Conservation (phyloP, 306 rosid genomes). For the Nissolia schottii region DNA sequence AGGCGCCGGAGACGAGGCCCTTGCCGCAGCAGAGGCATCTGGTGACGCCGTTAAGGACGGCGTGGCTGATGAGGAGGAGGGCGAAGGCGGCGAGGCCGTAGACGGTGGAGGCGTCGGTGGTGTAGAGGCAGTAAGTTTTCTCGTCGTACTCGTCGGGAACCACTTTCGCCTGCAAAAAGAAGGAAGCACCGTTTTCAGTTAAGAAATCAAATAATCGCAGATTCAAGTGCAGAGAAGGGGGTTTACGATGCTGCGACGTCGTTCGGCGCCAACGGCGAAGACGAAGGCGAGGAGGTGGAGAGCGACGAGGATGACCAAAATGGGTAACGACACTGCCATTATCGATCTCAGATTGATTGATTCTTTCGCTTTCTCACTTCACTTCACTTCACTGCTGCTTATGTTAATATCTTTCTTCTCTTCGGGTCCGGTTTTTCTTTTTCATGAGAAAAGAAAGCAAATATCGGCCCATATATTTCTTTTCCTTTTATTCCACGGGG, state of each 20-base stretch:
- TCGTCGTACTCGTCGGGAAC: slow-evolving; percentile 75
- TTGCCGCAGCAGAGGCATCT: slow-evolving; percentile 91
- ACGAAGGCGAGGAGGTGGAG: slow-evolving; percentile 87
- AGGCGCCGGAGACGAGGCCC: slow-evolving; percentile 70
- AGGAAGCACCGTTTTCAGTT: neutral
- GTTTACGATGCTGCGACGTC: slow-evolving; percentile 72
- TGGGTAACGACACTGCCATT: slow-evolving; percentile 66
- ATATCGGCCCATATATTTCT: neutral
- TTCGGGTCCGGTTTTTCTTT: neutral
- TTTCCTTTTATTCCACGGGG: neutral
- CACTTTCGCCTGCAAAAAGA: slow-evolving; percentile 55
- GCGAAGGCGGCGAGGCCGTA: slow-evolving; percentile 76
- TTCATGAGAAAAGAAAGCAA: neutral
- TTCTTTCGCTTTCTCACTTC: neutral
- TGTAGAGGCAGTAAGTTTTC: slow-evolving; percentile 57
- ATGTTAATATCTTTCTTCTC: neutral
- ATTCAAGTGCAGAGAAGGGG: neutral
- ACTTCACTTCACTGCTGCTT: neutral
- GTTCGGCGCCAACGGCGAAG: slow-evolving; percentile 87
- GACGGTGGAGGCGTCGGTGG: slow-evolving; percentile 81
- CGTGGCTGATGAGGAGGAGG: slow-evolving; percentile 62
- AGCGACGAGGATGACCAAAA: slow-evolving; percentile 51
- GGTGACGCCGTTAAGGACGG: slow-evolving; percentile 63
- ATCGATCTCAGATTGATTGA: neutral
- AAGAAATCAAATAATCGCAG: neutral